Percentiles rank a stretch among this genome's conserved stretches.
phyloP scores from a whole-genome alignment of 2,329 filamentous ascomycete species.

The Rasamsonia emersonii region DNA sequence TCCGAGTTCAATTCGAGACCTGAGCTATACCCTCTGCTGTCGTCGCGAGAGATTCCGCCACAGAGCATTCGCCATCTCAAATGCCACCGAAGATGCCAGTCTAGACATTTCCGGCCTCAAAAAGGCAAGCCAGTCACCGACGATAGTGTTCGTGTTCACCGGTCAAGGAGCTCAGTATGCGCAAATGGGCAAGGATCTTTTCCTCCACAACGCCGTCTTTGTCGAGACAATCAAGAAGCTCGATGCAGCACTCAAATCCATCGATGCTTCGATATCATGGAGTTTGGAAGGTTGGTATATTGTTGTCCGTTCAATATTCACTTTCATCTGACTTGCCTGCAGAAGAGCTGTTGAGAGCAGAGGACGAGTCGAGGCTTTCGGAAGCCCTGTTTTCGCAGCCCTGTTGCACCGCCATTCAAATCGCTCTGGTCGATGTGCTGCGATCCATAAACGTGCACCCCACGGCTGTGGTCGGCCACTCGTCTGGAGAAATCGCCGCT shows the following conservation, averaged over 20 bases:
- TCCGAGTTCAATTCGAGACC: not conserved
- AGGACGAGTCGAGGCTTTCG: slow-evolving; percentile 11
- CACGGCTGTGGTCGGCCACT: slow-evolving; percentile 23
- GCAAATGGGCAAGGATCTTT: slow-evolving; percentile 22
- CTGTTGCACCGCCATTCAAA: slow-evolving; percentile 25
- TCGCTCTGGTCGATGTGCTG: slow-evolving; percentile 24
- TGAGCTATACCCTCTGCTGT: no score
- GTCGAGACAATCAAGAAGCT: slow-evolving; percentile 10
- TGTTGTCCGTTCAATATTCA: not conserved
- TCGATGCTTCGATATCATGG: slow-evolving; percentile 7
- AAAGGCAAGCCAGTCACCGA: slow-evolving; percentile 3
- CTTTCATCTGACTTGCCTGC: slow-evolving; percentile 6
- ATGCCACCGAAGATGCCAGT: slow-evolving; percentile 1
- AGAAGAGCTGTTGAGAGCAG: slow-evolving; percentile 9
- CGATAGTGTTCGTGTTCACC: slow-evolving; percentile 23
- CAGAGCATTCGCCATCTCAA: slow-evolving; percentile 2
- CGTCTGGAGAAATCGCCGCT: slow-evolving; percentile 28
- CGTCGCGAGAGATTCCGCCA: no score
- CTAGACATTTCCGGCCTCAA: slow-evolving; percentile 1
- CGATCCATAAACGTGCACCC: slow-evolving; percentile 15
- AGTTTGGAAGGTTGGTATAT: slow-evolving; percentile 6
- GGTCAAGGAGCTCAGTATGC: slow-evolving; percentile 31
- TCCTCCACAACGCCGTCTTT: slow-evolving; percentile 14
- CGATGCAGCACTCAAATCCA: slow-evolving; percentile 7
- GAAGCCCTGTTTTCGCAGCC: slow-evolving; percentile 22